Conservation (phyloP, 2,329 filamentous ascomycete species). For the Nemania serpens region DNA sequence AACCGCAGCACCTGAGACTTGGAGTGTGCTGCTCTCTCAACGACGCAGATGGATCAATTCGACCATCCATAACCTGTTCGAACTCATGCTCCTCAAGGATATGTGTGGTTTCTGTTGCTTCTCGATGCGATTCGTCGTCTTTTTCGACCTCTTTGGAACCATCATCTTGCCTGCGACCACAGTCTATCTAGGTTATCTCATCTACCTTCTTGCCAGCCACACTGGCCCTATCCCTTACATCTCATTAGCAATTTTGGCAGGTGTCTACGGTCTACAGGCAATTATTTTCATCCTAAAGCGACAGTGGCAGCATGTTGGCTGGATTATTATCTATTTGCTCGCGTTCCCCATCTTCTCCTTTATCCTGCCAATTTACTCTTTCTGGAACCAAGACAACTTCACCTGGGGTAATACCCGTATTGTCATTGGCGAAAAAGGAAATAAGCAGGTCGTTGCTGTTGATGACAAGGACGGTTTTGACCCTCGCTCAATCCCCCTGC, state of each 20-base stretch:
- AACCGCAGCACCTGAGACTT: constrained; percentile 91
- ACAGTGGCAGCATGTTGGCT: constrained; percentile 97
- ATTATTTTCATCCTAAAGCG: constrained; percentile 96
- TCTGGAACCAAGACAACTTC: constrained; percentile 99
- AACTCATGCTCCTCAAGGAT: constrained; percentile 87
- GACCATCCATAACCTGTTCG: constrained; percentile 93
- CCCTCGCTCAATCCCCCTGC: constrained; percentile 88
- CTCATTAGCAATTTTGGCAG: constrained; percentile 86
- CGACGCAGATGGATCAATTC: constrained; percentile 99
- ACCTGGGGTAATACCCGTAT: constrained; percentile 98
- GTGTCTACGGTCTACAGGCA: constrained; percentile 93
- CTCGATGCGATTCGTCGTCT: constrained; percentile 95
- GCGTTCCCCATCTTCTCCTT: constrained; percentile 95
- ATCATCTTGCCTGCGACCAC: constrained; percentile 89
- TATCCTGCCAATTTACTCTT: constrained; percentile 90
- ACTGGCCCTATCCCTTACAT: constrained; percentile 81
- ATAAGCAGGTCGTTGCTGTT: constrained; percentile 86
- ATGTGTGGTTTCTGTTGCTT: constrained; percentile 99
- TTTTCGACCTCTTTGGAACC: constrained; percentile 91
- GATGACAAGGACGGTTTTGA: constrained; percentile 83
- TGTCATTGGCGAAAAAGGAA: constrained; percentile 91
- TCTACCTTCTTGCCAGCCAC: constrained; percentile 74
- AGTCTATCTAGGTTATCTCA: constrained; percentile 83
- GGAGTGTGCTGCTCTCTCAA: constrained; percentile 94
- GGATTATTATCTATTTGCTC: constrained; percentile 99